These are phyloP conservation scores for Trametes pubescens DNA, from an alignment of 1,284 basidiomycete species.

Conservation along the genomic window DNA sequence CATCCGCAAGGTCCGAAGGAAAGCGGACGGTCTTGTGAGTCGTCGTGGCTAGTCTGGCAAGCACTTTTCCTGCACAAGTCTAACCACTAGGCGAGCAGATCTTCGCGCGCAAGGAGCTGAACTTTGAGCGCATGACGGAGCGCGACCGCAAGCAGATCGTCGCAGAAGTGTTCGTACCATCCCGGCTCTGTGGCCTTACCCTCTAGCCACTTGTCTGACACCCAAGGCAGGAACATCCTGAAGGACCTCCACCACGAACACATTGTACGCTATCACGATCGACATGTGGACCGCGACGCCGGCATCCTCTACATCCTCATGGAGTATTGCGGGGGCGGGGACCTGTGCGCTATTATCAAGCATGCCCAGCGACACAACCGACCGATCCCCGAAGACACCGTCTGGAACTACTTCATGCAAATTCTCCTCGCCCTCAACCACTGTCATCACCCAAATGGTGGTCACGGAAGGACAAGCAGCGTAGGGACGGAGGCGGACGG, in stretches of 20 bases:
- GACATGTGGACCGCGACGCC: slow-evolving; percentile 89
- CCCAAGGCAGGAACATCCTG: slow-evolving; percentile 82
- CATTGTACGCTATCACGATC: slow-evolving; percentile 94
- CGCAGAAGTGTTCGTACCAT: slow-evolving; percentile 88
- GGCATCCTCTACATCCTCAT: slow-evolving; percentile 95
- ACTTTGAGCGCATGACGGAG: slow-evolving; percentile 95
- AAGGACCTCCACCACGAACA: slow-evolving; percentile 95
- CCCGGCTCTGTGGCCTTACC: background rate
- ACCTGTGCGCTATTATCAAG: slow-evolving; percentile 88
- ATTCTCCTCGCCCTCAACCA: slow-evolving; percentile 90
- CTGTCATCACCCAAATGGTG: slow-evolving; percentile 83
- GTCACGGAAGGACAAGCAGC: slow-evolving; percentile 54
- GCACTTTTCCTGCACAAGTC: background rate
- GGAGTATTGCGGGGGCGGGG: slow-evolving; percentile 97
- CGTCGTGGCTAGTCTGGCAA: slow-evolving; percentile 57
- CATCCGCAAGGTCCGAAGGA: slow-evolving; percentile 91
- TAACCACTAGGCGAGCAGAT: slow-evolving; percentile 54
- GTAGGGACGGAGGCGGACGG: slow-evolving; percentile 52
- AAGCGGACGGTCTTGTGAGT: slow-evolving; percentile 85
- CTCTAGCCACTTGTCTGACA: slow-evolving; percentile 17
- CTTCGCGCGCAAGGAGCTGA: slow-evolving; percentile 94
- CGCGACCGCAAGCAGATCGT: slow-evolving; percentile 94
- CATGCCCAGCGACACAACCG: slow-evolving; percentile 72
- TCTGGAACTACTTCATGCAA: slow-evolving; percentile 97
- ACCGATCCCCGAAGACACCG: slow-evolving; percentile 87